Percentiles rank a stretch among this genome's conserved stretches.
phyloP scores from a whole-genome alignment of 2,329 filamentous ascomycete species.

The Fusarium fracticaudum region DNA sequence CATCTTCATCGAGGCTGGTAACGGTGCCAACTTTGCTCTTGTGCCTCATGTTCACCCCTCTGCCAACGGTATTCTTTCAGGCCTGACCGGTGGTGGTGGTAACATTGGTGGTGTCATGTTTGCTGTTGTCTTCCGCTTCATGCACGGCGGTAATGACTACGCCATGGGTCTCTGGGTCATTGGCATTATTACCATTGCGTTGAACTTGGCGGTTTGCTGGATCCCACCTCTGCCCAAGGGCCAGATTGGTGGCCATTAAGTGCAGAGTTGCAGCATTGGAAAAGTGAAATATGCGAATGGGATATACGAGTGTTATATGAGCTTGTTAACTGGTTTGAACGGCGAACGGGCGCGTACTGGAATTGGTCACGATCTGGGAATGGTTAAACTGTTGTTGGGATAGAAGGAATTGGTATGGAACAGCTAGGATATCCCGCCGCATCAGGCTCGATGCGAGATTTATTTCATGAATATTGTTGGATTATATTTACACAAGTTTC shows the following conservation, averaged over 20 bases:
- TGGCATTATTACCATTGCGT: constrained; percentile 75
- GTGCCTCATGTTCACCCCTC: constrained; percentile 87
- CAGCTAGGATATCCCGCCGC: constrained; percentile 17
- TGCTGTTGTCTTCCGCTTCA: constrained; percentile 83
- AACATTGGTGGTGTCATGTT: constrained; percentile 90
- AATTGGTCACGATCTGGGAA: background rate
- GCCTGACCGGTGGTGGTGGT: constrained; percentile 80
- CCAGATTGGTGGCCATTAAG: constrained; percentile 46
- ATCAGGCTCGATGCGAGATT: background rate
- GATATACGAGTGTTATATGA: background rate
- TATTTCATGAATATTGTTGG: background rate
- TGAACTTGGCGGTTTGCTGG: constrained; percentile 72
- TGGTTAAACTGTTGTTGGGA: background rate
- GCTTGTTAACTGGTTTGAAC: background rate
- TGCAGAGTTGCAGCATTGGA: background rate
- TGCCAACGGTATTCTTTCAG: constrained; percentile 82
- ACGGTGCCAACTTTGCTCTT: constrained; percentile 87
- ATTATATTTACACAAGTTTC: background rate
- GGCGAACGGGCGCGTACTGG: constrained; percentile 5
- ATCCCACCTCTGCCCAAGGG: constrained; percentile 64
- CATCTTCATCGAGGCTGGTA: constrained; percentile 84
- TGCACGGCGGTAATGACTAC: constrained; percentile 70
- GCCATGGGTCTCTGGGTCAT: constrained; percentile 81
- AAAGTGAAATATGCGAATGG: background rate
- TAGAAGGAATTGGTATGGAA: background rate